Conservation (phyloP, 768 basidiomycete species). For the Leccinum subgranulosum region DNA sequence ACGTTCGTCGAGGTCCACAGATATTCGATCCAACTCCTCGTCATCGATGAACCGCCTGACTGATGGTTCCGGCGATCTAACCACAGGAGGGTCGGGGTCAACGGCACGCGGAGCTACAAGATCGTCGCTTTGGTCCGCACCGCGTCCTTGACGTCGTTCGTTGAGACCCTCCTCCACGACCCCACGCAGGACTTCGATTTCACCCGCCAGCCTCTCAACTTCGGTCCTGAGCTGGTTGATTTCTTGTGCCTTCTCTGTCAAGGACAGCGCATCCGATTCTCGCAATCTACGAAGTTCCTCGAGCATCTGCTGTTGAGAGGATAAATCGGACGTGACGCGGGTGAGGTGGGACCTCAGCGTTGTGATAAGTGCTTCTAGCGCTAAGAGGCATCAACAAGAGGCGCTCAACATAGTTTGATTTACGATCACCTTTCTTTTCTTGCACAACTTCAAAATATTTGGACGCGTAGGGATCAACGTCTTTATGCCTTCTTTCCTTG, state of each 20-base stretch:
- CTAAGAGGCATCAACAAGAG: constrained; percentile 38
- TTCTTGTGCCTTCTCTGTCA: constrained; percentile 62
- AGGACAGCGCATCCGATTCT: constrained; percentile 55
- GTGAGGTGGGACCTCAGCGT: constrained; percentile 73
- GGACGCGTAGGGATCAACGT: constrained; percentile 37
- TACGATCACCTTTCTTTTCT: constrained; percentile 81
- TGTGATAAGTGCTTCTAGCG: constrained; percentile 74
- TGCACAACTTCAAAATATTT: constrained; percentile 77
- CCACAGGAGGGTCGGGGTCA: background rate
- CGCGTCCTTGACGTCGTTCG: constrained; percentile 59
- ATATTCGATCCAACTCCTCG: constrained; percentile 61
- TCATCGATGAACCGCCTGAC: constrained; percentile 46
- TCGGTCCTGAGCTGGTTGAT: constrained; percentile 67
- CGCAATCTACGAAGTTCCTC: constrained; percentile 60
- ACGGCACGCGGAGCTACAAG: background rate
- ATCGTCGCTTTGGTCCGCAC: constrained; percentile 26
- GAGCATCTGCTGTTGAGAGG: constrained; percentile 71
- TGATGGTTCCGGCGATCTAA: constrained; percentile 7
- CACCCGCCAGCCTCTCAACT: constrained; percentile 77
- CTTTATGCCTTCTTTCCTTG: constrained; percentile 32
- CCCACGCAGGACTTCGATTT: constrained; percentile 82
- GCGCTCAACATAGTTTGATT: background rate
- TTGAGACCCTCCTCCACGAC: constrained; percentile 86
- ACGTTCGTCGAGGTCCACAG: constrained; percentile 64
- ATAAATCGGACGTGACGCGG: constrained; percentile 74